Base-by-base conservation (phyloP, 2,329 filamentous ascomycete species). In the Cladosporium phlei region DNA sequence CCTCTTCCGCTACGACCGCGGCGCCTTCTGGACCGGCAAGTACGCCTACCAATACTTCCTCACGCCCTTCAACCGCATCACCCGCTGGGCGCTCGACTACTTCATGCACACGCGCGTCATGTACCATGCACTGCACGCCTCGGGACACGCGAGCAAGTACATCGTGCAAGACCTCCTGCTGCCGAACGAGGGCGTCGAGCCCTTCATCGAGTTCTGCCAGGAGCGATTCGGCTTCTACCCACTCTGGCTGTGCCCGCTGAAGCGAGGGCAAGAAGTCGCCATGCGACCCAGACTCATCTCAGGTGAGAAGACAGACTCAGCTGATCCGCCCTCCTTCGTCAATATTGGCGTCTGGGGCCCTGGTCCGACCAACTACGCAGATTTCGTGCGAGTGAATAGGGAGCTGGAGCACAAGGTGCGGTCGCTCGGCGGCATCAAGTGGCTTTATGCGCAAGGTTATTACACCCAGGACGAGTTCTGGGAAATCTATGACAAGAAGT, bases 281-380 rank as follows among this genome's bases (percentile, higher is more conserved):
- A 38, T 57, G 39, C 52, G 43, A 6, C 55, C 55, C 10, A 37
- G 45, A 10, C 32, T 45, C 11, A 45, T 45, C 24, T 37, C 42
- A 12, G 42, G 42, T 24, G 42, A 45, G 30, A 45, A 25, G 24
- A 37, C 32, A 11, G 42, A 45, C 42, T 45, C 42, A 5, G 14
- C 19, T 19, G 32, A 48, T 21, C 38, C 39, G 17, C 28, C 69
- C 25, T 62, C 55, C 3, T 48, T 42, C 32, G 40, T 46, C 9
- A 81, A 80, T 53, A 66, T 81, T 25, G 77, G 78, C n/a, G 77
- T 94, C 27, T 95, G 88, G 88, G 88, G 87, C 8, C 86, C 82
- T 2, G 65, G 70, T 0, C 66, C 70, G 2, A 60, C 53, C 5
- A 63, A 69, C 21, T 66, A 71, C 3, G 61, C 69, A 1, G 65